Base-by-base conservation (phyloP, 345 rosid species). In the Iberis pinnata region DNA sequence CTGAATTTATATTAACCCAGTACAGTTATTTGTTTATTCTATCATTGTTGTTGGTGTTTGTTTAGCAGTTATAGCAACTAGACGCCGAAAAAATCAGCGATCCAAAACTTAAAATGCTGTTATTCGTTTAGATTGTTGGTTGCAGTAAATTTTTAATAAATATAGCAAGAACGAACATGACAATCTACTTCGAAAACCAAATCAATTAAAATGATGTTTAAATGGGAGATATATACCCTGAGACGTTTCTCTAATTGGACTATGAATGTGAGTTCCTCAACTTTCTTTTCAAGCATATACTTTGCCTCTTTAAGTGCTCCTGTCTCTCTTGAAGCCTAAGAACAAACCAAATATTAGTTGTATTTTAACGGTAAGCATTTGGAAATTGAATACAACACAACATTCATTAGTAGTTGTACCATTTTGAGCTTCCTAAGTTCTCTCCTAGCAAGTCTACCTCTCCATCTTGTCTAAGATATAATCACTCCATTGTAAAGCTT, bases 371-470 rank as follows among this genome's bases (percentile, higher is more conserved):
- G 6, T 22, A 22, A 2, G 25, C 6, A 22, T 22, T 22, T 6
- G 25, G 6, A 22, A 22, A 6, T 6, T 22, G 6, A 6, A 2
- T 22, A 22, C 25, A 2, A 22, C n/a, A n/a, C n/a, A n/a, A n/a
- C n/a, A n/a, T n/a, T n/a, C n/a, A n/a, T n/a, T n/a, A n/a, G n/a
- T 37, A 40, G 32, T 39, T 26, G n/a, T 57, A 86, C 95, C 95
- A 82, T 75, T 80, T 86, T 82, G 49, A 82, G 89, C 75, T 76
- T 77, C 60, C 85, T 58, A 38, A 86, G 95, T 61, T 77, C 89
- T 60, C 52, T 78, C 64, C 64, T 68, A 7, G 79, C 95, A 66
- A 74, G 56, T 71, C 63, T 86, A 32, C 89, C 83, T 52, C 95
- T 82, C 95, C 95, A 86, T 56, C 85, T 65, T 41, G 80, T 76